phyloP scores from a whole-genome alignment of 2,329 filamentous ascomycete genomes.

The Colletotrichum tofieldiae region DNA sequence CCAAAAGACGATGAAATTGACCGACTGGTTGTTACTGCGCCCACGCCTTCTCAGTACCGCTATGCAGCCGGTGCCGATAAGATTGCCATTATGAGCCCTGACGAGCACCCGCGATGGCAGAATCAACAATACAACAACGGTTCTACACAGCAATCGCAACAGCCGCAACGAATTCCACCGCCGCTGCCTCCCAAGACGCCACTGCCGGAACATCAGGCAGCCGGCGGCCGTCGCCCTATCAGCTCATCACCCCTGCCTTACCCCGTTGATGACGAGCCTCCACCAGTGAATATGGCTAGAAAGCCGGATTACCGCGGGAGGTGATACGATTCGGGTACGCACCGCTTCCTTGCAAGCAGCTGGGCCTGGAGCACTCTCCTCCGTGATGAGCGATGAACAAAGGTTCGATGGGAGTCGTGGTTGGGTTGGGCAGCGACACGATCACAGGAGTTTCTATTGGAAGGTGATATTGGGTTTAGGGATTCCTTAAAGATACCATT shows the following conservation, averaged over 20 bases:
- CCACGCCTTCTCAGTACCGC: slow-evolving; percentile 72
- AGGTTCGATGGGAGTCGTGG: background rate
- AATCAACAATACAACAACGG: slow-evolving; percentile 45
- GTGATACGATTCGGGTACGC: slow-evolving; percentile 48
- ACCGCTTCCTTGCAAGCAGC: background rate
- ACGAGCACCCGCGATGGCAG: slow-evolving; percentile 69
- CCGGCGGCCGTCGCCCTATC: slow-evolving; percentile 52
- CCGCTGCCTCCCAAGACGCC: slow-evolving; percentile 85
- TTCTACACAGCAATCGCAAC: slow-evolving; percentile 45
- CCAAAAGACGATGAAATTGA: slow-evolving; percentile 63
- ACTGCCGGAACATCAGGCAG: slow-evolving; percentile 67
- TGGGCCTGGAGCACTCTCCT: background rate
- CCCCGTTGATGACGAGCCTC: slow-evolving; percentile 84
- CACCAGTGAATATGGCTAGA: slow-evolving; percentile 85
- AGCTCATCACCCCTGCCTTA: slow-evolving; percentile 74
- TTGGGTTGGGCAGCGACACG: background rate
- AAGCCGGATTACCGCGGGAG: slow-evolving; percentile 82
- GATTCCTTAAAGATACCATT: slow-evolving; percentile 40
- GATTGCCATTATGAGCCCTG: slow-evolving; percentile 74
- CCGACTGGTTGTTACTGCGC: slow-evolving; percentile 69
- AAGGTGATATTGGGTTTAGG: slow-evolving; percentile 8
- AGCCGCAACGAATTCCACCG: slow-evolving; percentile 66
- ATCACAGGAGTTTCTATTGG: slow-evolving; percentile 18
- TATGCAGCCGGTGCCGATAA: slow-evolving; percentile 76
- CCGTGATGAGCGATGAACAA: too few species aligned